Evolutionary conservation across 768 basidiomycete genomes (phyloP).

Genomic region (Sistotremastrum suecicum): DNA sequence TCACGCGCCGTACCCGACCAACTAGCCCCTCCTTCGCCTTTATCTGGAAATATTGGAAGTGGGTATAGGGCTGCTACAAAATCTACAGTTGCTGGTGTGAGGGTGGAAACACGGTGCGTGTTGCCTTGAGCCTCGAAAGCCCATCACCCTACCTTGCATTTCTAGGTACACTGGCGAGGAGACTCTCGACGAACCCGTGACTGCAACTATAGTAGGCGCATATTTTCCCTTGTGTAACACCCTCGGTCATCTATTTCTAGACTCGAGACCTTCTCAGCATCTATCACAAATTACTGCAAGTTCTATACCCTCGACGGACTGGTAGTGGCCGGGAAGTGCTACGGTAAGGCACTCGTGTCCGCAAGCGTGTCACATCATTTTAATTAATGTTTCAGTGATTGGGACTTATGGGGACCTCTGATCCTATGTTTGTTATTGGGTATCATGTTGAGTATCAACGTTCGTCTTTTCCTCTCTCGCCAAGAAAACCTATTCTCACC

Average conservation of each 20-base stretch:
- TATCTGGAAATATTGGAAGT: slow-evolving; percentile 66
- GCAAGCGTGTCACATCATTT: neutral
- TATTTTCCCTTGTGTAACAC: neutral
- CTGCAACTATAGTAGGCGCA: slow-evolving; percentile 64
- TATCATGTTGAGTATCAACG: slow-evolving; percentile 78
- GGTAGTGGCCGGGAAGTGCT: slow-evolving; percentile 67
- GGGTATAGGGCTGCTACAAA: slow-evolving; percentile 25
- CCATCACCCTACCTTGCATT: neutral
- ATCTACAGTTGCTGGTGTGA: slow-evolving; percentile 63
- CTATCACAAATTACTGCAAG: slow-evolving; percentile 85
- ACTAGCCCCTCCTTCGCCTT: slow-evolving; percentile 27
- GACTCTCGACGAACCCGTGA: slow-evolving; percentile 87
- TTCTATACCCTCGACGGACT: slow-evolving; percentile 69
- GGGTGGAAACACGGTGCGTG: slow-evolving; percentile 73
- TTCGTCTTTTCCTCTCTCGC: slow-evolving; percentile 17
- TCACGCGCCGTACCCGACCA: slow-evolving; percentile 38
- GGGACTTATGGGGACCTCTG: slow-evolving; percentile 97
- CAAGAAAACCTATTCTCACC: neutral
- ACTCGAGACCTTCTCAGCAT: slow-evolving; percentile 82
- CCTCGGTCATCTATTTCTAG: slow-evolving; percentile 24
- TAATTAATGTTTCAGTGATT: slow-evolving; percentile 43
- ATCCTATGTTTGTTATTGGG: slow-evolving; percentile 68
- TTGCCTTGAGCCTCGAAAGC: neutral
- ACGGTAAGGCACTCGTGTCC: slow-evolving; percentile 29
- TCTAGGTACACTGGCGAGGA: slow-evolving; percentile 66